Percentiles rank a stretch among this genome's conserved stretches.
These are phyloP conservation scores for Isatis tinctoria DNA, from an alignment of 345 rosid genomes.

Conservation along the genomic window DNA sequence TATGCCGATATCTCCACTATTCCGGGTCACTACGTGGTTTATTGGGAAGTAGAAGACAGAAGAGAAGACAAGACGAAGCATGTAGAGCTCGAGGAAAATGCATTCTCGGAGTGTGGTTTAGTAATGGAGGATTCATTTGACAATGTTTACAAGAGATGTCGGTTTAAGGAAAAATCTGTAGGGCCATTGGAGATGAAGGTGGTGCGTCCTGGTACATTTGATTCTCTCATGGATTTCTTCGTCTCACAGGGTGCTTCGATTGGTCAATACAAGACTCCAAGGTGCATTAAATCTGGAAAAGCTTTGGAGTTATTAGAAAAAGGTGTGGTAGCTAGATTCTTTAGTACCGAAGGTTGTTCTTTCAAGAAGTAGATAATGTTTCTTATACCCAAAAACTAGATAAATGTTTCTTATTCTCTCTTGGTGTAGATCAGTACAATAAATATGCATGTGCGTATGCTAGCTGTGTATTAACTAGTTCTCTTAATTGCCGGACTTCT, in stretches of 20 bases:
- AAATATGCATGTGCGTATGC: slow-evolving; percentile 8
- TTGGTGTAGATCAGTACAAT: not conserved
- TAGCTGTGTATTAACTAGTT: not conserved
- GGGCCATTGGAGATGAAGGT: slow-evolving; percentile 78
- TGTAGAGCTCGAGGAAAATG: not conserved
- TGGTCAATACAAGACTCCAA: slow-evolving; percentile 78
- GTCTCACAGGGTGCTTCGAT: slow-evolving; percentile 68
- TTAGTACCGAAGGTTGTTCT: slow-evolving; percentile 25
- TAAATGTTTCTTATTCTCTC: not conserved
- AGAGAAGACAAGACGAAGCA: not conserved
- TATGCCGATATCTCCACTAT: slow-evolving; percentile 52
- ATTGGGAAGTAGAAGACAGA: slow-evolving; percentile 51
- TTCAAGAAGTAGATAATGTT: not conserved
- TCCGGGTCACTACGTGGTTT: slow-evolving; percentile 75
- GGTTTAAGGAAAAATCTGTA: slow-evolving; percentile 53
- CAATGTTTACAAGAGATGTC: slow-evolving; percentile 56
- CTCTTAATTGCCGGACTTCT: too few relatives aligned
- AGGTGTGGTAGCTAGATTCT: slow-evolving; percentile 47
- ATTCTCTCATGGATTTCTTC: slow-evolving; percentile 71
- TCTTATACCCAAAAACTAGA: not conserved
- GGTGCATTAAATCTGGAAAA: slow-evolving; percentile 57
- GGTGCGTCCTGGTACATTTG: slow-evolving; percentile 57
- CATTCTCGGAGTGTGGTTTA: slow-evolving; percentile 49
- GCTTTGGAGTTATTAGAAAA: slow-evolving; percentile 48
- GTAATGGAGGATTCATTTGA: slow-evolving; percentile 57